phyloP scores from a whole-genome alignment of 2,329 filamentous ascomycete genomes.

The Diaporthe eres region DNA sequence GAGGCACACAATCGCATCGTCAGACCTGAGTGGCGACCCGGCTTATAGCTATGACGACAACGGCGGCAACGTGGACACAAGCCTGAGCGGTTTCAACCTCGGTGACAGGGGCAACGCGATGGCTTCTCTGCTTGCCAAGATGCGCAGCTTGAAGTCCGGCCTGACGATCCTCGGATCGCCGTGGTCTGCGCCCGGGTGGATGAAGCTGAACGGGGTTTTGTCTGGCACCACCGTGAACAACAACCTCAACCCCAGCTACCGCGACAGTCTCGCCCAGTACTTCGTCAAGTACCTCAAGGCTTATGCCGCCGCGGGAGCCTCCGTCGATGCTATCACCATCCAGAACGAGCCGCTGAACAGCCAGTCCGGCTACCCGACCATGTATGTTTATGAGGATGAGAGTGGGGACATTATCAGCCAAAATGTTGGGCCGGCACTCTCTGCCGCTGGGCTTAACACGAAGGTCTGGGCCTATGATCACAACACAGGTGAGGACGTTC shows the following conservation, averaged over 20 bases:
- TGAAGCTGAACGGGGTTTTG: constrained; percentile 55
- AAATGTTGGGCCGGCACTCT: constrained; percentile 56
- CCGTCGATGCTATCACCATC: constrained; percentile 58
- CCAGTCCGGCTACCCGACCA: constrained; percentile 54
- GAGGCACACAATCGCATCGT: constrained; percentile 57
- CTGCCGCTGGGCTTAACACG: constrained; percentile 55
- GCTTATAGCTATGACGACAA: constrained; percentile 58
- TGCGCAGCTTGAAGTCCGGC: constrained; percentile 52
- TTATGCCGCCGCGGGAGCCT: constrained; percentile 52
- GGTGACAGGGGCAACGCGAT: constrained; percentile 56
- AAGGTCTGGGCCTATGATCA: constrained; percentile 62
- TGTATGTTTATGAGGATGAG: constrained; percentile 56
- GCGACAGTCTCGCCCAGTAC: constrained; percentile 53
- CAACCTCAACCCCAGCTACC: constrained; percentile 56
- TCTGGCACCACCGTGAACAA: constrained; percentile 53
- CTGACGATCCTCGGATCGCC: constrained; percentile 55
- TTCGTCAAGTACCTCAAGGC: constrained; percentile 59
- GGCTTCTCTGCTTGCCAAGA: constrained; percentile 54
- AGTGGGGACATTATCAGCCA: constrained; percentile 54
- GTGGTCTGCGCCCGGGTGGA: constrained; percentile 59
- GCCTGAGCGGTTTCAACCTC: constrained; percentile 51
- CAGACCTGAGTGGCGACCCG: constrained; percentile 56
- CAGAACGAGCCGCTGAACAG: constrained; percentile 61
- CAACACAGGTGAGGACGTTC: constrained; percentile 50
- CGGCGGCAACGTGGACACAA: constrained; percentile 49